Evolutionary conservation across 2,329 filamentous ascomycete species (phyloP).

Genomic region (Phaeosphaeriaceae sp.): DNA sequence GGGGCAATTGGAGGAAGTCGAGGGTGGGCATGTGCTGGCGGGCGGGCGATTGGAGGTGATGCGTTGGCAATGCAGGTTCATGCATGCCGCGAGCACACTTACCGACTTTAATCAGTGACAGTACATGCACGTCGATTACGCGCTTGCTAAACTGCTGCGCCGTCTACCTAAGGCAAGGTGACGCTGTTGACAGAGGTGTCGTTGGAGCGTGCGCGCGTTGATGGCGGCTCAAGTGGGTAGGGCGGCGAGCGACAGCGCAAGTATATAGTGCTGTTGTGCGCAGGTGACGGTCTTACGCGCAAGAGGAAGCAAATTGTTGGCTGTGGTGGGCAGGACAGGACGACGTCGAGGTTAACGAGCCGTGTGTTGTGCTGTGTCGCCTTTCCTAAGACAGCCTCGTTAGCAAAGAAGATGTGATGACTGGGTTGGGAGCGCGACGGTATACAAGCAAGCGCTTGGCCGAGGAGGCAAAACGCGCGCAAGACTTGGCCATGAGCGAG

Average conservation of each 20-base stretch:
- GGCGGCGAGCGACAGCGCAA: slow-evolving; percentile 23
- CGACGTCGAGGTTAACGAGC: slow-evolving; percentile 21
- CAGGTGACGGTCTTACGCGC: slow-evolving; percentile 36
- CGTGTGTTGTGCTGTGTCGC: slow-evolving; percentile 34
- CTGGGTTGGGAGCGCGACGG: slow-evolving; percentile 1
- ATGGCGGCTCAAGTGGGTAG: slow-evolving; percentile 30
- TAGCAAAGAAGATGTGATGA: slow-evolving; percentile 29
- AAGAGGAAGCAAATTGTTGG: slow-evolving; percentile 23
- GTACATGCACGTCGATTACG: slow-evolving; percentile 42
- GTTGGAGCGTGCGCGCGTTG: slow-evolving; percentile 17
- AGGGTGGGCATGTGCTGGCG: slow-evolving; percentile 48
- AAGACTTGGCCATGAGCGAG: background rate
- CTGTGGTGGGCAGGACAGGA: slow-evolving; percentile 30
- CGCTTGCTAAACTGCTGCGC: slow-evolving; percentile 29
- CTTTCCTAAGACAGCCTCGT: slow-evolving; percentile 27
- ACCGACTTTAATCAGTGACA: slow-evolving; percentile 45
- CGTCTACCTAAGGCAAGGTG: slow-evolving; percentile 19
- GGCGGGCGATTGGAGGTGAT: slow-evolving; percentile 51
- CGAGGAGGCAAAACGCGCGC: background rate
- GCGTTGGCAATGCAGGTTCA: slow-evolving; percentile 52
- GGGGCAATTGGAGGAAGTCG: slow-evolving; percentile 47
- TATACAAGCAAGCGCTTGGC: no score
- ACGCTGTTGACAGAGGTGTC: slow-evolving; percentile 22
- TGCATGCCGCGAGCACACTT: slow-evolving; percentile 46
- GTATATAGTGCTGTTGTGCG: slow-evolving; percentile 34